Evolutionary conservation across 352 stramenopile species (phyloP).

Genomic region (Pythium insidiosum): DNA sequence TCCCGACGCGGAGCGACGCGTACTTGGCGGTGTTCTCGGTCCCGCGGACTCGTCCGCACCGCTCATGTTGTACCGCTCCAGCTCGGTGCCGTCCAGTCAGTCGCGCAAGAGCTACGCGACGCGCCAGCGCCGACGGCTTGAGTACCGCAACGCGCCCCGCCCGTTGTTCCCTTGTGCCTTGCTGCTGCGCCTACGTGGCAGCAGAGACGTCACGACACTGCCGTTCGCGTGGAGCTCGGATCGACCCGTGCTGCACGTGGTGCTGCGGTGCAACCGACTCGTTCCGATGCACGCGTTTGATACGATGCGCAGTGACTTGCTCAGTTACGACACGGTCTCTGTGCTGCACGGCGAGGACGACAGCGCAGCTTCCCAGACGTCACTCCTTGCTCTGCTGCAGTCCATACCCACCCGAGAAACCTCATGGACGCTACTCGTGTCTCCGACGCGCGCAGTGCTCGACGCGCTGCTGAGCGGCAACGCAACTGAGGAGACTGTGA

Average conservation of each 20-base stretch:
- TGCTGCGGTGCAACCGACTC: slow-evolving; percentile 6
- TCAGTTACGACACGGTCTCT: slow-evolving; percentile 3
- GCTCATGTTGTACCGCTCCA: slow-evolving; percentile 14
- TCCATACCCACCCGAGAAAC: too few species aligned
- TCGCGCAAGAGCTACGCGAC: too few species aligned
- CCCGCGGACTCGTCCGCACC: slow-evolving; percentile 2
- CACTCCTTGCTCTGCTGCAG: too few species aligned
- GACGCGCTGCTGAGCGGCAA: too few species aligned
- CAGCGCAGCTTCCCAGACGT: too few species aligned
- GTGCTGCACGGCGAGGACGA: background rate
- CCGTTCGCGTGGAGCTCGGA: slow-evolving; percentile 9
- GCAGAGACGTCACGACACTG: background rate
- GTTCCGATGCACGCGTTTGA: background rate
- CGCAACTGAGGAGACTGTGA: too few species aligned
- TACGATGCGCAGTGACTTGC: background rate
- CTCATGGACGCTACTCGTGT: too few species aligned
- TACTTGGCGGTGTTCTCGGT: slow-evolving; percentile 31
- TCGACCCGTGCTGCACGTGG: slow-evolving; percentile 2
- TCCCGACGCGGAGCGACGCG: slow-evolving; percentile 16
- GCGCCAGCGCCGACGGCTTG: too few species aligned
- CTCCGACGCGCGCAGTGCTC: too few species aligned
- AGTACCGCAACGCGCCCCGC: background rate
- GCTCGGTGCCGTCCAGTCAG: too few species aligned
- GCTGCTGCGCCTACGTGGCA: background rate
- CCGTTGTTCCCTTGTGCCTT: slow-evolving; percentile 3